Conservation (phyloP, 2,329 filamentous ascomycete genomes). For the Parascedosporium putredinis region DNA sequence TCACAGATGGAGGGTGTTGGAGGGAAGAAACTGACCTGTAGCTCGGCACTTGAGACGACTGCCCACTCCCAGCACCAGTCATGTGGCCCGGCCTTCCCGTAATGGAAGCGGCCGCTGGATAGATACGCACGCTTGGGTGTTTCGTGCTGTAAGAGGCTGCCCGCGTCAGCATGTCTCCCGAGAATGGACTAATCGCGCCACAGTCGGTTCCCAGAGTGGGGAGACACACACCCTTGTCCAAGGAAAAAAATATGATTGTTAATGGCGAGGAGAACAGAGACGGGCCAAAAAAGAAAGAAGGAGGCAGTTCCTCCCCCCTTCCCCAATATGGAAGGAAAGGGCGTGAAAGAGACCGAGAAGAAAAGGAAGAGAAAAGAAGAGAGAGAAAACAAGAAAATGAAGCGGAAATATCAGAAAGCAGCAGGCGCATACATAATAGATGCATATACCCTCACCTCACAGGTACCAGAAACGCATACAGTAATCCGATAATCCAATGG, state of each 20-base stretch:
- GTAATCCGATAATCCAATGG: too few relatives aligned
- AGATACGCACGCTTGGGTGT: not conserved
- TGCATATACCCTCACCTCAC: too few relatives aligned
- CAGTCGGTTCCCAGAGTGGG: not conserved
- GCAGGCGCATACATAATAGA: not conserved
- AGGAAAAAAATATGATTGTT: too few relatives aligned
- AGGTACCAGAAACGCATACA: too few relatives aligned
- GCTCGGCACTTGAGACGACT: not conserved
- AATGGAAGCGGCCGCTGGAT: not conserved
- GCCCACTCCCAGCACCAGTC: not conserved
- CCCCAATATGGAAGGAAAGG: too few relatives aligned
- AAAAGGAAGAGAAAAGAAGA: not conserved
- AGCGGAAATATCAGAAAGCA: not conserved
- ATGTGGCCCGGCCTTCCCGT: not conserved
- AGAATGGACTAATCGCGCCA: not conserved
- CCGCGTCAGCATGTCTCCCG: not conserved
- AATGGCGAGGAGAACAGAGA: too few relatives aligned
- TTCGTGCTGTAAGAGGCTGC: not conserved
- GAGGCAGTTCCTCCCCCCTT: too few relatives aligned
- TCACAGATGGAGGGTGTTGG: too few relatives aligned
- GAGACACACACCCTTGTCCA: not conserved
- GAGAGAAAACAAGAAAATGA: not conserved
- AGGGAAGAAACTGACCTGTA: not conserved
- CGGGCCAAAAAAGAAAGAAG: too few relatives aligned
- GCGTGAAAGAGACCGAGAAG: not conserved